phyloP scores from a whole-genome alignment of 208 protist species.

The Acanthamoeba healyi region DNA sequence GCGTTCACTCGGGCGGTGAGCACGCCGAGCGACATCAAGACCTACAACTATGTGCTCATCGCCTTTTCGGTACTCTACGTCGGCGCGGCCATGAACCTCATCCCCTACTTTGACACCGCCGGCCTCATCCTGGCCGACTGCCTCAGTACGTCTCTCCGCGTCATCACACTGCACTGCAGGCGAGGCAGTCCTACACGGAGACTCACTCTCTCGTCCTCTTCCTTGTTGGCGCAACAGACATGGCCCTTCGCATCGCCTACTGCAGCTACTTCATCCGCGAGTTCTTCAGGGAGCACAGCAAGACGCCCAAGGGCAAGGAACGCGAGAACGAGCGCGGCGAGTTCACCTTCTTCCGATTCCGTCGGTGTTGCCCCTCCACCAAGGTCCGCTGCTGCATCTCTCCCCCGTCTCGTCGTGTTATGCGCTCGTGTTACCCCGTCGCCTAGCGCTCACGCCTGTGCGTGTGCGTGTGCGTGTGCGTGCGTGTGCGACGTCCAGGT shows the following conservation, averaged over 20 bases:
- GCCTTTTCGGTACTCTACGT: neutral
- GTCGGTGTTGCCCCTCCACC: neutral
- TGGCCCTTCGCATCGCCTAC: slow-evolving; percentile 13
- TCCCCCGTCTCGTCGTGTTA: too few relatives aligned
- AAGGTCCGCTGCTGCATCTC: neutral
- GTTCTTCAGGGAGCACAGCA: slow-evolving; percentile 23
- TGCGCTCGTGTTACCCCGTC: too few relatives aligned
- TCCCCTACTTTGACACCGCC: neutral
- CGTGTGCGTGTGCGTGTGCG: neutral
- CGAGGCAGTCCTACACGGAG: too few relatives aligned
- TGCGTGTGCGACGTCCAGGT: neutral
- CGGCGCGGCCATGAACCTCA: neutral
- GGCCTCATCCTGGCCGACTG: slow-evolving; percentile 52
- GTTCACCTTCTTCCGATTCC: slow-evolving; percentile 39
- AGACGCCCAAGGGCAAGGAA: slow-evolving; percentile 8
- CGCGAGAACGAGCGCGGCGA: slow-evolving; percentile 6
- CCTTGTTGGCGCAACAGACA: too few relatives aligned
- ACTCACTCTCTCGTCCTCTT: too few relatives aligned
- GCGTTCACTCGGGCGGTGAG: slow-evolving; percentile 23
- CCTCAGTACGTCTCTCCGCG: neutral
- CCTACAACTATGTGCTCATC: slow-evolving; percentile 21
- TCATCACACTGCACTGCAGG: too few relatives aligned
- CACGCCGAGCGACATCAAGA: slow-evolving; percentile 17
- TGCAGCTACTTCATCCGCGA: slow-evolving; percentile 29
- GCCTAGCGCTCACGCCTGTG: too few relatives aligned